A percentile compares a stretch with the other conserved stretches of the same genome.
phyloP scores from a whole-genome alignment of 805 yeast genomes.

The Monosporozyma solicola region DNA sequence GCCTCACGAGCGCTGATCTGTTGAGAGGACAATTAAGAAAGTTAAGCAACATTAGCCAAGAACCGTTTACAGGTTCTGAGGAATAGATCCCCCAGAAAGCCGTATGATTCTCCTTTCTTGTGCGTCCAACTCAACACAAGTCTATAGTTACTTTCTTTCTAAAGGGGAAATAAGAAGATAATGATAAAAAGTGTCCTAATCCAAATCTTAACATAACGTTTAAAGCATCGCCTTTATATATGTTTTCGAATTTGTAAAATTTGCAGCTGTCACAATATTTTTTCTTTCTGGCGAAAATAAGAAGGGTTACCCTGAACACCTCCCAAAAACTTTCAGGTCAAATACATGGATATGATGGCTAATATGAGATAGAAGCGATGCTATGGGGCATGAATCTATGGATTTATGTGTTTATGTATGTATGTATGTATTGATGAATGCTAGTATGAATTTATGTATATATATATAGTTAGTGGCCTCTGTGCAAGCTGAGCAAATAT shows the following conservation, averaged over 20 bases:
- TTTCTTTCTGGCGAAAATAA: background rate
- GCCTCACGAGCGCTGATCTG: conserved; percentile 75
- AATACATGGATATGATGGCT: background rate
- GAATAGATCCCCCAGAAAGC: conserved; percentile 11
- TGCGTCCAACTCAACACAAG: conserved; percentile 19
- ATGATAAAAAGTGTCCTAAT: background rate
- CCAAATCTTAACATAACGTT: background rate
- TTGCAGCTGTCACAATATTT: background rate
- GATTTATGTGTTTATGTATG: background rate
- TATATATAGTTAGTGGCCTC: too few relatives aligned
- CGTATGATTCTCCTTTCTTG: conserved; percentile 18
- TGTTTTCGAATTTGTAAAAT: background rate
- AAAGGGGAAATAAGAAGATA: background rate
- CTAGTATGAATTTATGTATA: too few relatives aligned
- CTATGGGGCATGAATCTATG: background rate
- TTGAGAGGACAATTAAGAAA: conserved; percentile 24
- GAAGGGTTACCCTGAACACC: conserved; percentile 1
- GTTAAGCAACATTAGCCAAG: conserved; percentile 30
- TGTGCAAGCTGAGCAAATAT: too few relatives aligned
- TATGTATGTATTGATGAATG: background rate
- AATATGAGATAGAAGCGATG: background rate
- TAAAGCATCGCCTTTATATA: conserved; percentile 2
- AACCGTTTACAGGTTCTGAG: conserved; percentile 6
- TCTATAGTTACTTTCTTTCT: conserved; percentile 14
- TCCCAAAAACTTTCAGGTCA: background rate